phyloP scores from a whole-genome alignment of 2,329 filamentous ascomycete species.

The Westerdykella ornata region DNA sequence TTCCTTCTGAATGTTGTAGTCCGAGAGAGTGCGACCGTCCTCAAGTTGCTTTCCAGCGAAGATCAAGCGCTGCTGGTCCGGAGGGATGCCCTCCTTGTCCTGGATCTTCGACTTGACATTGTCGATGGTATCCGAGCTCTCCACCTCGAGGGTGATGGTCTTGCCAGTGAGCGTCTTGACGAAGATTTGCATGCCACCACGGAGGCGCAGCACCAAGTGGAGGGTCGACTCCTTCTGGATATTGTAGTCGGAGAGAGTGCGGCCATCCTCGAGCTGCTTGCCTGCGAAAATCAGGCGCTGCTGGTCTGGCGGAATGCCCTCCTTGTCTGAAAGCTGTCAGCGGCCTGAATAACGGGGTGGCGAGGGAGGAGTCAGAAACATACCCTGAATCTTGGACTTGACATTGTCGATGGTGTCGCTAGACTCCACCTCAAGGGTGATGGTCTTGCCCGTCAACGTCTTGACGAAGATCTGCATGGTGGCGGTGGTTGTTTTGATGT shows the following conservation, averaged over 20 bases:
- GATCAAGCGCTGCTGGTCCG: slow-evolving; percentile 53
- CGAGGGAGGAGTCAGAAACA: neutral
- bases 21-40: slow-evolving; percentile 50
- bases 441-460: slow-evolving; percentile 68
- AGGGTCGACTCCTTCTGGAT: slow-evolving; percentile 79
- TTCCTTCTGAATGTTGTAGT: slow-evolving; percentile 54
- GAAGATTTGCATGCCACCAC: slow-evolving; percentile 59
- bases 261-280: slow-evolving; percentile 94
- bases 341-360: neutral
- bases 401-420: slow-evolving; percentile 94
- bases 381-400: slow-evolving; percentile 80
- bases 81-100: slow-evolving; percentile 55
- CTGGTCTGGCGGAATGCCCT: slow-evolving; percentile 93
- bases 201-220: slow-evolving; percentile 67
- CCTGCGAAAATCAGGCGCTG: slow-evolving; percentile 95
- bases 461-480: slow-evolving; percentile 98
- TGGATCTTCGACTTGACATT: slow-evolving; percentile 45
- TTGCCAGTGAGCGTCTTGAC: slow-evolving; percentile 55
- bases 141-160: slow-evolving; percentile 45
- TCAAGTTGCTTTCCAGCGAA: slow-evolving; percentile 55
- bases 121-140: slow-evolving; percentile 38
- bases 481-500: slow-evolving; percentile 26
- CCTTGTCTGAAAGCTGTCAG: slow-evolving; percentile 58
- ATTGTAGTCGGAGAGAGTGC: slow-evolving; percentile 88
- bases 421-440: slow-evolving; percentile 61